Evolutionary conservation across 2,329 filamentous ascomycete species (phyloP).

Genomic region (Nigrograna mackinnonii): DNA sequence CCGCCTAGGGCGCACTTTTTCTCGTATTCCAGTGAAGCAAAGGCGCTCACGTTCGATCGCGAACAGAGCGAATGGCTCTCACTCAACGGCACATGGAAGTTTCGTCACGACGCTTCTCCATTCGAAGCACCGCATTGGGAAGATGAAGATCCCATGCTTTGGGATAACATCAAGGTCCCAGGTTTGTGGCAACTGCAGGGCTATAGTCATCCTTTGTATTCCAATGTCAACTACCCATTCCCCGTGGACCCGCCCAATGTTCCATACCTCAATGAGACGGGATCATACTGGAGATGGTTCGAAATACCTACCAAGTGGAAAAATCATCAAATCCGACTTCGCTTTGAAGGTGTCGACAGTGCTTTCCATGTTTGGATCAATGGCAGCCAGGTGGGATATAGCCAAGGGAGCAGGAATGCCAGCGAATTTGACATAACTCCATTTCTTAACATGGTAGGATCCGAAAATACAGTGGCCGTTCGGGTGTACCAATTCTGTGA

Average conservation of each 20-base stretch:
- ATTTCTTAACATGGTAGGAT: constrained; percentile 42
- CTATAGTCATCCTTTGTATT: constrained; percentile 65
- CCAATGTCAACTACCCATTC: constrained; percentile 66
- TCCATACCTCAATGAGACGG: constrained; percentile 61
- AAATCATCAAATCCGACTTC: constrained; percentile 58
- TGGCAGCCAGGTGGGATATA: constrained; percentile 63
- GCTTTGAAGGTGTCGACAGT: constrained; percentile 71
- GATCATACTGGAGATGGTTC: constrained; percentile 60
- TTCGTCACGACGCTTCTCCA: constrained; percentile 22
- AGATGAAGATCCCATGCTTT: constrained; percentile 22
- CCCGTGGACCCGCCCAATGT: constrained; percentile 63
- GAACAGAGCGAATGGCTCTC: constrained; percentile 8
- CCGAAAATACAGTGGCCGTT: constrained; percentile 58
- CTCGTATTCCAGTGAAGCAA: background rate
- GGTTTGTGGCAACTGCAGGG: constrained; percentile 70
- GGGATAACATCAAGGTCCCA: constrained; percentile 60
- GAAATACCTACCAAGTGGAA: constrained; percentile 50
- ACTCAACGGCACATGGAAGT: constrained; percentile 28
- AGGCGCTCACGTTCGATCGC: background rate
- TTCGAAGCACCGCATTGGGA: constrained; percentile 24
- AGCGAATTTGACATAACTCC: constrained; percentile 66
- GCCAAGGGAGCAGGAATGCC: constrained; percentile 66
- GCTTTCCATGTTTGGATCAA: constrained; percentile 70
- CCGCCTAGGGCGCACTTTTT: background rate
- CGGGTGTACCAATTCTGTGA: constrained; percentile 69